These are phyloP conservation scores for Trichoderma gracile DNA, from an alignment of 2,329 filamentous ascomycete species.

Conservation along the genomic window DNA sequence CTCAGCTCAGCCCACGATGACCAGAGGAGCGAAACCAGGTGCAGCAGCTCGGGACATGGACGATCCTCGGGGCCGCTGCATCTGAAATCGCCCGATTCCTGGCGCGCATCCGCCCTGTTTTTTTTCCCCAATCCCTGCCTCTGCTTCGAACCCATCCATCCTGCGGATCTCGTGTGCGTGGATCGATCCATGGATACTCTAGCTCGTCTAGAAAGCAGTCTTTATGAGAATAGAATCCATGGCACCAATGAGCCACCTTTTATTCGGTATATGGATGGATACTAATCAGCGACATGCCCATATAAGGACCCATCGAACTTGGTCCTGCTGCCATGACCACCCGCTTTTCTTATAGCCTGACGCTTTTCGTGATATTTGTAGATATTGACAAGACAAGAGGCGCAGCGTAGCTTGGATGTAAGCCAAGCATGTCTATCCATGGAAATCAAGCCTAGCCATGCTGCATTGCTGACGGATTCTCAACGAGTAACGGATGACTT, in stretches of 20 bases:
- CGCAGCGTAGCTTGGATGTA: neutral
- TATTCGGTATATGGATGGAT: neutral
- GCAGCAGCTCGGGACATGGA: neutral
- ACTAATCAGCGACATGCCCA: too few relatives aligned
- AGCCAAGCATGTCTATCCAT: neutral
- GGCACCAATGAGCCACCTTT: conserved; percentile 9
- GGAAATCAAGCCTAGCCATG: neutral
- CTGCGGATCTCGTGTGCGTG: neutral
- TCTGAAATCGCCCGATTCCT: neutral
- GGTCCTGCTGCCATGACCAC: neutral
- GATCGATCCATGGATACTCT: neutral
- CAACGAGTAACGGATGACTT: neutral
- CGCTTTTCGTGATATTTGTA: neutral
- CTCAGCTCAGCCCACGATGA: conserved; percentile 17
- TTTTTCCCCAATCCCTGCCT: neutral
- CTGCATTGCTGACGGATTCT: neutral
- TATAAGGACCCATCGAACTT: too few relatives aligned
- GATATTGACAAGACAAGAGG: neutral
- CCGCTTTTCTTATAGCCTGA: neutral
- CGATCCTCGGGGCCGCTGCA: conserved; percentile 3
- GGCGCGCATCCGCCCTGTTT: neutral
- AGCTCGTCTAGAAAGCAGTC: neutral
- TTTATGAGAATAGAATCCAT: conserved; percentile 7
- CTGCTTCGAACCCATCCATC: neutral
- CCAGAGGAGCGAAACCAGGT: neutral